phyloP scores from a whole-genome alignment of 2,329 filamentous ascomycete genomes.

The Colletotrichum lini region DNA sequence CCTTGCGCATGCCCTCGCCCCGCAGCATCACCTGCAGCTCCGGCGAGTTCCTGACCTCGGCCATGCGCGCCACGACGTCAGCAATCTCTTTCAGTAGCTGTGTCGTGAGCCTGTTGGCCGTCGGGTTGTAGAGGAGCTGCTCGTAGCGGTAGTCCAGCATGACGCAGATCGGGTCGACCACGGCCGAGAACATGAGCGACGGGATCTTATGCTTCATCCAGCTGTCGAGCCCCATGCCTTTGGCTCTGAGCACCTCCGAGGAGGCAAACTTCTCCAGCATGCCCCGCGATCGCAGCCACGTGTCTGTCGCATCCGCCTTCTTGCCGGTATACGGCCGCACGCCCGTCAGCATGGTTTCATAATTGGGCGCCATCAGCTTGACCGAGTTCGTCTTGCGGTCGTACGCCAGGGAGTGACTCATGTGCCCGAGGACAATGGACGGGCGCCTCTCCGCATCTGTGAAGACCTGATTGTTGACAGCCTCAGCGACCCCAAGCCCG shows the following conservation, averaged over 20 bases:
- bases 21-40: conserved; percentile 71
- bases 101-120: conserved; percentile 76
- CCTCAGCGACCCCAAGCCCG: conserved; percentile 87
- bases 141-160: conserved; percentile 84
- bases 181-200: conserved; percentile 79
- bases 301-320: conserved; percentile 37
- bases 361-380: conserved; percentile 52
- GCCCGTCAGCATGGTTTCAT: conserved; percentile 52
- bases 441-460: conserved; percentile 76
- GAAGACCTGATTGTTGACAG: conserved; percentile 80
- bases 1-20: conserved; percentile 72
- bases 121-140: conserved; percentile 76
- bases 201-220: conserved; percentile 84
- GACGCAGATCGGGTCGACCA: conserved; percentile 87
- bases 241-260: conserved; percentile 73
- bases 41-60: conserved; percentile 77
- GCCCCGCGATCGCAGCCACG: conserved; percentile 59
- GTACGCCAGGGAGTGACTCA: conserved; percentile 63
- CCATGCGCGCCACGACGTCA: conserved; percentile 78
- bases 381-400: conserved; percentile 58
- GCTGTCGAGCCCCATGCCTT: conserved; percentile 69
- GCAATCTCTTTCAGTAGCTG: conserved; percentile 82
- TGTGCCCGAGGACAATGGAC: conserved; percentile 80
- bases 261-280: conserved; percentile 76
- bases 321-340: conserved; percentile 42